These are phyloP conservation scores for Acacia acuminata DNA, from an alignment of 306 rosid genomes.

Conservation along the genomic window DNA sequence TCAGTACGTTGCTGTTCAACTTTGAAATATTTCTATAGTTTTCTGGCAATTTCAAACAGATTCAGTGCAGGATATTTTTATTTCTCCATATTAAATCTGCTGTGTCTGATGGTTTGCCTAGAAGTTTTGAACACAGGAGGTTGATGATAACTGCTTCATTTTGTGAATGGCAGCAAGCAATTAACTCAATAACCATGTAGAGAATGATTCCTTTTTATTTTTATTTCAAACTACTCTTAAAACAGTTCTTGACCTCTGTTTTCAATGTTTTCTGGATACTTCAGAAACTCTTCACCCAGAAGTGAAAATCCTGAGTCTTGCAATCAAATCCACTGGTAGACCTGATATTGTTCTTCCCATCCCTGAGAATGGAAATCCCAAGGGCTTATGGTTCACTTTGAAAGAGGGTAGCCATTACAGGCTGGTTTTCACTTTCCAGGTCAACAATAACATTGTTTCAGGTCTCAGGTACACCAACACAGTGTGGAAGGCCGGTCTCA, in stretches of 20 bases:
- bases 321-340: constrained; percentile 72
- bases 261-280: constrained; percentile 12
- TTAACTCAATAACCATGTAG: constrained; percentile 3
- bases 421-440: constrained; percentile 75
- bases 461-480: constrained; percentile 94
- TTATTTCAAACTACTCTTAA: neutral
- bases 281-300: constrained; percentile 86
- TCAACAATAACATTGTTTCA: constrained; percentile 82
- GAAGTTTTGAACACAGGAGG: constrained; percentile 6
- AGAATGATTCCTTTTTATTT: neutral
- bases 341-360: constrained; percentile 72
- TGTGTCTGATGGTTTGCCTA: neutral
- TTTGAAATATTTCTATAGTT: constrained; percentile 8
- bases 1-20: neutral
- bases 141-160: neutral
- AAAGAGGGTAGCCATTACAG: constrained; percentile 96
- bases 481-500: constrained; percentile 91
- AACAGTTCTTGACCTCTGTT: constrained; percentile 10
- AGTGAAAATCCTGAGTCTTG: constrained; percentile 85
- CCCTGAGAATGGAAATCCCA: constrained; percentile 78
- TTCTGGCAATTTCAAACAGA: constrained; percentile 15
- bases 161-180: constrained; percentile 21
- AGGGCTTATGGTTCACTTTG: constrained; percentile 90
- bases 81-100: neutral
- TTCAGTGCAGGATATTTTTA: neutral